Percentiles rank a stretch among this genome's conserved stretches.
Evolutionary conservation across 345 rosid genomes (phyloP).

Genomic region (Erysimum cheiranthoides): DNA sequence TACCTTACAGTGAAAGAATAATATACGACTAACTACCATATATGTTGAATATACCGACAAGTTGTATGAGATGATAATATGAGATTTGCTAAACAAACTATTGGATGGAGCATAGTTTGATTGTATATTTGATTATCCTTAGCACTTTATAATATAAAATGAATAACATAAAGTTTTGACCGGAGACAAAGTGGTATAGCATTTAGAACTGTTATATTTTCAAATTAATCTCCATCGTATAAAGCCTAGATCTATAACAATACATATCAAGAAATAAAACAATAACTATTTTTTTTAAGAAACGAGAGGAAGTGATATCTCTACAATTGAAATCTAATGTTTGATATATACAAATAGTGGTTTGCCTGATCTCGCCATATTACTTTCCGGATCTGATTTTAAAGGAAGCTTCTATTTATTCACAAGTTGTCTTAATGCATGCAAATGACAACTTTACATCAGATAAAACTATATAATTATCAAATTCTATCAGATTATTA

Average conservation of each 20-base stretch:
- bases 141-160: too few species aligned
- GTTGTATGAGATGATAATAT: background rate
- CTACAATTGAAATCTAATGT: background rate
- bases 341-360: background rate
- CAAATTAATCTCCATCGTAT: background rate
- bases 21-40: background rate
- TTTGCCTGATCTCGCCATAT: constrained; percentile 7
- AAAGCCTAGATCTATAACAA: background rate
- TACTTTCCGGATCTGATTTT: background rate
- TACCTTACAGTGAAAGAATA: background rate
- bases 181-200: background rate
- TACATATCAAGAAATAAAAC: constrained; percentile 1
- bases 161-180: background rate
- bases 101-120: background rate
- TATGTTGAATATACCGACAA: background rate
- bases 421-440: constrained; percentile 37
- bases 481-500: constrained; percentile 3
- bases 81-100: background rate
- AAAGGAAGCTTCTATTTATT: constrained; percentile 38
- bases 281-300: background rate
- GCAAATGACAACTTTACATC: constrained; percentile 41
- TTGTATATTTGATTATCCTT: background rate
- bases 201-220: background rate
- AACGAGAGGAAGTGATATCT: background rate
- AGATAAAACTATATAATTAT: constrained; percentile 12